Conservation (phyloP, 1,139 yeast species). For the Candida gigantensis region DNA sequence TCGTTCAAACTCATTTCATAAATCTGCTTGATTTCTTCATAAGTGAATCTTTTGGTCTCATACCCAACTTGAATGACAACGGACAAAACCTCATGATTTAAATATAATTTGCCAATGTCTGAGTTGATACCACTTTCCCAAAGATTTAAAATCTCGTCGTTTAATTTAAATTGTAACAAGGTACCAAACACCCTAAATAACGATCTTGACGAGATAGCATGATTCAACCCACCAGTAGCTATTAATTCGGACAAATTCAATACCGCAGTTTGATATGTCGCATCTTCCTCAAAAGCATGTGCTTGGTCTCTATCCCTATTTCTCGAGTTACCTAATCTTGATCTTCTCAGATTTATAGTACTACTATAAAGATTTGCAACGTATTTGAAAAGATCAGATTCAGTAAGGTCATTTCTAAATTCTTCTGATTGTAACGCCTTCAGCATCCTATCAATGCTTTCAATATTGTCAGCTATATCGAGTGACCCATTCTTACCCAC, state of each 20-base stretch:
- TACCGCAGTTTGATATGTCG: constrained; percentile 34
- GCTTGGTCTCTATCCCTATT: constrained; percentile 45
- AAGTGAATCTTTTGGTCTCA: constrained; percentile 59
- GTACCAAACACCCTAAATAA: constrained; percentile 29
- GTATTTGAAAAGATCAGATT: constrained; percentile 29
- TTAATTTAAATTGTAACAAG: constrained; percentile 31
- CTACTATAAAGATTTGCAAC: constrained; percentile 13
- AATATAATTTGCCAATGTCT: constrained; percentile 29
- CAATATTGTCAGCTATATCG: too few relatives aligned
- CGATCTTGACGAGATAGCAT: constrained; percentile 25
- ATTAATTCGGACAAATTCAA: constrained; percentile 35
- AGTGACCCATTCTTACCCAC: too few relatives aligned
- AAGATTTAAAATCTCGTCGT: constrained; percentile 36
- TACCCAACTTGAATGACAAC: constrained; percentile 70
- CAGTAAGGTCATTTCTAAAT: constrained; percentile 26
- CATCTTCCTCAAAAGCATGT: constrained; percentile 31
- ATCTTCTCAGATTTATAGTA: constrained; percentile 10
- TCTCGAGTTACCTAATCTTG: constrained; percentile 18
- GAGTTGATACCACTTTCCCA: constrained; percentile 49
- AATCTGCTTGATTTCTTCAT: constrained; percentile 52
- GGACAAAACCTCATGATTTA: constrained; percentile 64
- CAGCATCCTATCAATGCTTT: constrained; percentile 20
- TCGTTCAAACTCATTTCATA: constrained; percentile 36
- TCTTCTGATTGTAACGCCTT: constrained; percentile 31
- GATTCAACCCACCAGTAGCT: constrained; percentile 32